Evolutionary conservation across 257 asterid genomes (phyloP), one percentile per base, ranked within the genome.

Genomic region (Asclepias syriaca): DNA sequence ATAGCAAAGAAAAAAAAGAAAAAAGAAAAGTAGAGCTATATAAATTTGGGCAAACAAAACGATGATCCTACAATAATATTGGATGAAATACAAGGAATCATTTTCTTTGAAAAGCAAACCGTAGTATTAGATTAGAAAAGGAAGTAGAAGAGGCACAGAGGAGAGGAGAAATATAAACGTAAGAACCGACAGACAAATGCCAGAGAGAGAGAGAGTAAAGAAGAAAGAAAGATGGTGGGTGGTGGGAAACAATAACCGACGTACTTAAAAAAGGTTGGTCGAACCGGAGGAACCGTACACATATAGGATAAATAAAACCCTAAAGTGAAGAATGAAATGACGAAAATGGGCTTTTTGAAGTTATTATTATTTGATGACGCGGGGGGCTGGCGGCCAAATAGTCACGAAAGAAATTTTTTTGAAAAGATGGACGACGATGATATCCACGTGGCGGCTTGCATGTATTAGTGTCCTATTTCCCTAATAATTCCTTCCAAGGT

Each of bases 361-460:
- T 43, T 80, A 43, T 16, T 54, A 55, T 64, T 64, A 3, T 48
- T 78, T 74, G 77, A 71, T 74, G 82, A 73, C 75, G 40, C 14
- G 13, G 34, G 43, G 77, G 32, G 2, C 32, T 80, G 81, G 82
- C 82, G 81, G 83, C 82, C 78, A 73, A 78, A 78, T 19, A 40
- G 6, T 13, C 70, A 29, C 24, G 43, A n/a, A 55, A 40, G 69
- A 32, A 32, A 71, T n/a, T 24, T 24, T 0, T 24, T 24, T 24
- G 27, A 24, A 24, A 24, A 24, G 27, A 24, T 24, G 27, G 27
- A 24, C 27, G 0, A 24, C 0, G 78, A 15, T 57, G 69, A 71
- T 43, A 43, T 10, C 77, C 92, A 81, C 92, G 89, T 85, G 89
- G 81, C 89, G 68, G 29, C 76, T 40, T 83, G 88, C 92, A 83